A percentile compares a stretch with the other conserved stretches of the same genome.
These are phyloP conservation scores for Coccomyxa sp. DNA, from an alignment of 139 green algal species.

Conservation along the genomic window DNA sequence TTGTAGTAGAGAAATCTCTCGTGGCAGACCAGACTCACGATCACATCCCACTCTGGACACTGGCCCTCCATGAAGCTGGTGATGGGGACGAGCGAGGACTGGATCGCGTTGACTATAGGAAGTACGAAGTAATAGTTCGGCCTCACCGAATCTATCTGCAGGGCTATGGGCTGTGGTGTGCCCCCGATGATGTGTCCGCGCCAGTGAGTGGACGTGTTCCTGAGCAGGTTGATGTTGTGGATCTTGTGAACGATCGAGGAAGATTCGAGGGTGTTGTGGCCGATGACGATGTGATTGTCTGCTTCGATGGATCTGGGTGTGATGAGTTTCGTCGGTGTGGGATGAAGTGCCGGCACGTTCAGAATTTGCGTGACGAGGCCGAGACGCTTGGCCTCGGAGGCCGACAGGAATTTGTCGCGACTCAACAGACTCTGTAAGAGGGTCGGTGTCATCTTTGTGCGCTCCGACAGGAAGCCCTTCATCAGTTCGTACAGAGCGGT, in stretches of 20 bases:
- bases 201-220: not conserved
- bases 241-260: slow-evolving; percentile 1
- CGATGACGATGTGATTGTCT: not conserved
- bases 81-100: not conserved
- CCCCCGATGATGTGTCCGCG: not conserved
- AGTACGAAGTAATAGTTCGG: not conserved
- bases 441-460: not conserved
- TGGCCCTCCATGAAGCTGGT: not conserved
- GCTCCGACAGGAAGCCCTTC: not conserved
- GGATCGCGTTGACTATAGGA: not conserved
- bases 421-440: slow-evolving; percentile 1
- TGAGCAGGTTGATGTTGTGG: not conserved
- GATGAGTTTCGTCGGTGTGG: not conserved
- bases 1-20: not conserved
- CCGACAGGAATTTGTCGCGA: not conserved
- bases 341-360: not conserved
- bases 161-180: not conserved
- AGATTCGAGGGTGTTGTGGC: not conserved
- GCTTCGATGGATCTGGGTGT: not conserved
- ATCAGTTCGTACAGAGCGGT: not conserved
- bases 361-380: not conserved
- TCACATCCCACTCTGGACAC: not conserved
- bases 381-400: not conserved
- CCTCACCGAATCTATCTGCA: not conserved
- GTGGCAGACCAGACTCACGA: not conserved